Conservation (phyloP, 2,329 filamentous ascomycete species). For the Microdochium trichocladiopsis region DNA sequence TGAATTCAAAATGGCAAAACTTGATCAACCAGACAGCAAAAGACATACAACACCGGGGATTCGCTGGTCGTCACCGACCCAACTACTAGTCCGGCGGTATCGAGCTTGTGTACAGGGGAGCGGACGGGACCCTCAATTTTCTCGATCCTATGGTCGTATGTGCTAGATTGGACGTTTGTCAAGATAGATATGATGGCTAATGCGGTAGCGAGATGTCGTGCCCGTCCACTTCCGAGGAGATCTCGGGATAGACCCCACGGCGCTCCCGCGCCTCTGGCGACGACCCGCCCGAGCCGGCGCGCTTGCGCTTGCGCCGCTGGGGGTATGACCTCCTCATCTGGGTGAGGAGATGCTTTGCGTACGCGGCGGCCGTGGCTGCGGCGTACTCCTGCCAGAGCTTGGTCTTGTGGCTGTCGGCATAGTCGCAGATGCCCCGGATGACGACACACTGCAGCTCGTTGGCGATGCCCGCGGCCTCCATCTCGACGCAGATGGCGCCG, state of each 20-base stretch:
- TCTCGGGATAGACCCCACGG: too few species aligned
- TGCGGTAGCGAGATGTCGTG: too few species aligned
- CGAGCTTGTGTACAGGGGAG: too few species aligned
- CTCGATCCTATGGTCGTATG: neutral
- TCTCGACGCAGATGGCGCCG: constrained; percentile 1
- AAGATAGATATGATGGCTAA: too few species aligned
- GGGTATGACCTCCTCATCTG: neutral
- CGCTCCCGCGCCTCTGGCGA: too few species aligned
- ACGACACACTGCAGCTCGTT: constrained; percentile 4
- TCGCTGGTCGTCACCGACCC: too few species aligned
- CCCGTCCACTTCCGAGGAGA: too few species aligned
- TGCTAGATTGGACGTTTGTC: too few species aligned
- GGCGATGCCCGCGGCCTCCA: neutral
- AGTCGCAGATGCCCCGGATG: constrained; percentile 12
- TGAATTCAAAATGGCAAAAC: too few species aligned
- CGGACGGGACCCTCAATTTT: neutral
- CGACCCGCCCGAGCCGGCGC: neutral
- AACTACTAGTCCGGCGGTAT: too few species aligned
- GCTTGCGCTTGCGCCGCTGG: neutral
- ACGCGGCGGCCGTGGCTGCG: neutral
- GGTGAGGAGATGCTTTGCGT: neutral
- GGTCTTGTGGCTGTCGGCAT: constrained; percentile 6
- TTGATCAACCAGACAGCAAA: too few species aligned
- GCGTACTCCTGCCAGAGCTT: constrained; percentile 1
- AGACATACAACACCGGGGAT: too few species aligned